phyloP scores from a whole-genome alignment of 2,329 filamentous ascomycete genomes.

The Hortaea werneckii region DNA sequence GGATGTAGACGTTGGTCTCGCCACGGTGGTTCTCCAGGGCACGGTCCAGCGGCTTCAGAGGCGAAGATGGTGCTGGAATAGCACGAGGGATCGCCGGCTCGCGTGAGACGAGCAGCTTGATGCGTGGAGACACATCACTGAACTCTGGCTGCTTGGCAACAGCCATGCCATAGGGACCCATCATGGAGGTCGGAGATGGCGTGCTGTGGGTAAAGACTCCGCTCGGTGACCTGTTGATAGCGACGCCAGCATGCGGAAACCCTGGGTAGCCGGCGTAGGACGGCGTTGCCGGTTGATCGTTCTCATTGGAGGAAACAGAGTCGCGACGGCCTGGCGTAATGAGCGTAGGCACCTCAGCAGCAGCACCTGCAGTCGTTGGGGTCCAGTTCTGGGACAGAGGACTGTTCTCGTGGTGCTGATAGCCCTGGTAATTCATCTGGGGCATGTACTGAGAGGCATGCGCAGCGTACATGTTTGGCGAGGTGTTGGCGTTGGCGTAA shows the following conservation, averaged over 20 bases:
- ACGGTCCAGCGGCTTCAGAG: constrained; percentile 82
- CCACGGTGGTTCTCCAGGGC: constrained; percentile 89
- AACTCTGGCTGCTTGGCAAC: constrained; percentile 24
- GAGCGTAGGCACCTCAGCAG: constrained; percentile 38
- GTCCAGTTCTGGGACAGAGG: constrained; percentile 39
- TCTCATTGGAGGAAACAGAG: constrained; percentile 43
- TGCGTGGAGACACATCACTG: constrained; percentile 34
- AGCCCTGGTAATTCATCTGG: constrained; percentile 33
- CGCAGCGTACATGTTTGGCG: constrained; percentile 36
- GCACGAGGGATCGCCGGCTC: constrained; percentile 79
- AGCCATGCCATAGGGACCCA: constrained; percentile 34
- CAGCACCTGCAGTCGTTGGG: constrained; percentile 28
- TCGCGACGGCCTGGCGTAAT: constrained; percentile 41
- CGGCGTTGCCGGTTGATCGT: constrained; percentile 41
- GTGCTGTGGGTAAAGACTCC: constrained; percentile 32
- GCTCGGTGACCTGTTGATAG: constrained; percentile 42
- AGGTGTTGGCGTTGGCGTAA: constrained; percentile 15
- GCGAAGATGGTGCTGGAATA: constrained; percentile 79
- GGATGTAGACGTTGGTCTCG: constrained; percentile 97
- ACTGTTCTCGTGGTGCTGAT: constrained; percentile 37
- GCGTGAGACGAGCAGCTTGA: constrained; percentile 44
- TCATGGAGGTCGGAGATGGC: constrained; percentile 40
- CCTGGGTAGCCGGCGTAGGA: constrained; percentile 33
- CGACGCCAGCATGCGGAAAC: constrained; percentile 30
- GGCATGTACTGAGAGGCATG: constrained; percentile 33